These are phyloP conservation scores for Fraxinus americana DNA, from an alignment of 257 asterid genomes.

Conservation along the genomic window DNA sequence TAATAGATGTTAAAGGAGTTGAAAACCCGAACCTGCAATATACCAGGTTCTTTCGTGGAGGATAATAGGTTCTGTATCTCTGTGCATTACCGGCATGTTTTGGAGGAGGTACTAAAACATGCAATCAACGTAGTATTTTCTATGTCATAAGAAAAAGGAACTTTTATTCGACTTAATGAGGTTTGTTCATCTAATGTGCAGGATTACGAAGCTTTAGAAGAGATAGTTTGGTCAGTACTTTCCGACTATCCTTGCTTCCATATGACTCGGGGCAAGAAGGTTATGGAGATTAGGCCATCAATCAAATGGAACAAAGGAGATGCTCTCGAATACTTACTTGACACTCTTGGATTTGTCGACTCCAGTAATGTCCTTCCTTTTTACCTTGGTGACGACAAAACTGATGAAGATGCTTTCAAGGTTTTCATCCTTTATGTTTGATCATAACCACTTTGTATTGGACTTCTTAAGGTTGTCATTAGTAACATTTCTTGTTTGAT, in stretches of 20 bases:
- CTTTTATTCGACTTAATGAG: background rate
- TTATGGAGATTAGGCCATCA: conserved; percentile 80
- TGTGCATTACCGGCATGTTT: conserved; percentile 80
- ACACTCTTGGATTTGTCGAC: conserved; percentile 54
- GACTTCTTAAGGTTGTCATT: background rate
- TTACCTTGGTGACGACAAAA: conserved; percentile 76
- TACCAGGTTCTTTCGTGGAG: conserved; percentile 77
- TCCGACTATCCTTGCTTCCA: conserved; percentile 47
- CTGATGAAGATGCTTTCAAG: conserved; percentile 92
- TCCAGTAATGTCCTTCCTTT: conserved; percentile 56
- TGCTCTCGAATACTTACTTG: conserved; percentile 65
- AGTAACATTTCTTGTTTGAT: background rate
- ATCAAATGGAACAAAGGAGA: conserved; percentile 84
- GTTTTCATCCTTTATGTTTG: conserved; percentile 25
- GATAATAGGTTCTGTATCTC: conserved; percentile 82
- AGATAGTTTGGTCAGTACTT: conserved; percentile 38
- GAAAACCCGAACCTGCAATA: conserved; percentile 35
- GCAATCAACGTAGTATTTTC: background rate
- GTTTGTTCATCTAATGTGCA: conserved; percentile 10
- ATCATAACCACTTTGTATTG: background rate
- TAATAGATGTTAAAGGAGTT: conserved; percentile 63
- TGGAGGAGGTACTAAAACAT: conserved; percentile 42
- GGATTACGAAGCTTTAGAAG: conserved; percentile 63
- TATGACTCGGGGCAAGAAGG: conserved; percentile 72
- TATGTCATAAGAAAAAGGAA: background rate